A percentile compares a stretch with the other conserved stretches of the same genome.
phyloP scores from a whole-genome alignment of 371 early-diverging fungal genomes.

The Funneliformis caledonium region DNA sequence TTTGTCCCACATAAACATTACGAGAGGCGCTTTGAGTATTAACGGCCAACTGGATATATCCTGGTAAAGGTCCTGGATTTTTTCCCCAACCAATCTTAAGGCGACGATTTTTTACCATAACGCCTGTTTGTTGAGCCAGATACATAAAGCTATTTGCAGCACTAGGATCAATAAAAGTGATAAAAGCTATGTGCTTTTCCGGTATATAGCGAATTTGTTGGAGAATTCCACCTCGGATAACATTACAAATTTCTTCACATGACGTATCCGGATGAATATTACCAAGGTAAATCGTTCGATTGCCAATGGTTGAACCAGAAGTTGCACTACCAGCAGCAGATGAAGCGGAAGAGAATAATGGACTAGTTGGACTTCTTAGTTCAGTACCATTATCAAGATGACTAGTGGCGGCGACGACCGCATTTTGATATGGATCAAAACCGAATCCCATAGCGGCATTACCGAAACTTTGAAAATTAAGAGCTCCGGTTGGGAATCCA shows the following conservation, averaged over 20 bases:
- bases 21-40: conserved; percentile 71
- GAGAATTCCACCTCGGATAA: conserved; percentile 82
- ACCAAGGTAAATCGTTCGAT: conserved; percentile 82
- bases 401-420: conserved; percentile 32
- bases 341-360: conserved; percentile 39
- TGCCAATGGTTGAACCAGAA: conserved; percentile 43
- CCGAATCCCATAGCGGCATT: conserved; percentile 30
- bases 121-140: conserved; percentile 59
- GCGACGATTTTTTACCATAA: conserved; percentile 71
- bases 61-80: conserved; percentile 59
- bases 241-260: conserved; percentile 82
- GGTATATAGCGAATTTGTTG: conserved; percentile 72
- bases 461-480: conserved; percentile 39
- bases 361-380: conserved; percentile 40
- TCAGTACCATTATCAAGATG: conserved; percentile 42
- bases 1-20: conserved; percentile 79
- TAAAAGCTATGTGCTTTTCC: conserved; percentile 83
- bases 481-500: conserved; percentile 6
- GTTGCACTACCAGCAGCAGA: conserved; percentile 26
- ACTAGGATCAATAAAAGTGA: conserved; percentile 77
- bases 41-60: conserved; percentile 62
- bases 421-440: conserved; percentile 41
- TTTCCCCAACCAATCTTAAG: conserved; percentile 85
- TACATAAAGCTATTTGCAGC: conserved; percentile 65
- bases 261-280: conserved; percentile 74